A percentile compares a stretch with the other conserved stretches of the same genome.
phyloP scores from a whole-genome alignment of 208 protist species.

The Acanthamoeba polyphaga region DNA sequence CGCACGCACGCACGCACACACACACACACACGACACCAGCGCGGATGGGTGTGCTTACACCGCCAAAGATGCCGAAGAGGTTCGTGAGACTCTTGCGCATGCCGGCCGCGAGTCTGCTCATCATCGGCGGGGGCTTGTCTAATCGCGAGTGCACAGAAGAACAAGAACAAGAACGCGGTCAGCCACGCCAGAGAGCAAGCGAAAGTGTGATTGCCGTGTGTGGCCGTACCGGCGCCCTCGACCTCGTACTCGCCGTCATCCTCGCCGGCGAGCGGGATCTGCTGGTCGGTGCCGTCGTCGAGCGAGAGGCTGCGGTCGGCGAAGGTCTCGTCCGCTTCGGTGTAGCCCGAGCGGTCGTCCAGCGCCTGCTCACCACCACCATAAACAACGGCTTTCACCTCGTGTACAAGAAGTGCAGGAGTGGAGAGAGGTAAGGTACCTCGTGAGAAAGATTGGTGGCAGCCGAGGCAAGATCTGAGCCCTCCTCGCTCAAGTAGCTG shows the following conservation, averaged over 20 bases:
- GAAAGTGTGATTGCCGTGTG: not conserved
- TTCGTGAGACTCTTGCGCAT: slow-evolving; percentile 55
- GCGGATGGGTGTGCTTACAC: not conserved
- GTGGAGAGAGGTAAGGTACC: not conserved
- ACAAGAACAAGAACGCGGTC: not conserved
- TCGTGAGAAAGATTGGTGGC: slow-evolving; percentile 42
- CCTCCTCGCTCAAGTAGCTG: slow-evolving; percentile 26
- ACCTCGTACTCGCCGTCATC: slow-evolving; percentile 22
- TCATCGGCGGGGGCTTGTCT: slow-evolving; percentile 19
- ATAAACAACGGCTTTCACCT: no score
- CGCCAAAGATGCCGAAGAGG: slow-evolving; percentile 55
- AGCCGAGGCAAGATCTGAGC: not conserved
- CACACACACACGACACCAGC: not conserved
- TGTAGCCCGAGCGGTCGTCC: slow-evolving; percentile 15
- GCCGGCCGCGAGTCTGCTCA: slow-evolving; percentile 10
- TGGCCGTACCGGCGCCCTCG: not conserved
- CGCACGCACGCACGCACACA: not conserved
- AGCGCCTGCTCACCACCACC: not conserved
- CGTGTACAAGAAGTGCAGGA: not conserved
- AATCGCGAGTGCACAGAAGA: not conserved
- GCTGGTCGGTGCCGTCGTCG: not conserved
- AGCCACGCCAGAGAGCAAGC: not conserved
- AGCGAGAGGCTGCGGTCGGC: not conserved
- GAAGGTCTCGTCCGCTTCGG: slow-evolving; percentile 27
- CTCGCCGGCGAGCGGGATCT: not conserved